Evolutionary conservation across 2,329 filamentous ascomycete genomes (phyloP), one percentile per base, ranked within the genome.

Genomic region (Ophiostoma sp.): DNA sequence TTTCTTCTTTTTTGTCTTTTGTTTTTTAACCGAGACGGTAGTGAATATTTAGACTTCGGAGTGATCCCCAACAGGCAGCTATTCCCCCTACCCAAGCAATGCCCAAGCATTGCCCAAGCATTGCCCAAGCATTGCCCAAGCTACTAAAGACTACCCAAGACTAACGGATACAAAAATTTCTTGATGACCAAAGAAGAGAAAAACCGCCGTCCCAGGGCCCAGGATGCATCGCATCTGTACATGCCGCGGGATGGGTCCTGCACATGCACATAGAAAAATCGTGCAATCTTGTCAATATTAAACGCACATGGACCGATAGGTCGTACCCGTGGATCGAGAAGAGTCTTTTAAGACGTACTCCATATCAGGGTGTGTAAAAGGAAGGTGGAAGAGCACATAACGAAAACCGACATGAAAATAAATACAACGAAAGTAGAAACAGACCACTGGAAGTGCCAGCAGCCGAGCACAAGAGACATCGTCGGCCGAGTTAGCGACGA

Each of bases 21-120:
- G 8, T 41, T 11, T 10, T 41, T 15, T n/a, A n/a, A n/a, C 39
- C 10, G 8, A 48, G 44, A 48, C 13, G 5, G 13, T 2, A 23
- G 52, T 36, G 35, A 48, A 62, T 31, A 31, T 3, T 6, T 17
- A 62, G 27, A 33, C 57, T 33, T 31, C 57, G 57, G 57, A 62
- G 57, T 17, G 27, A 62, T 17, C 57, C 57, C 57, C 23, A 62
- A 62, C 27, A 62, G 57, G 27, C 57, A 33, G 57, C 27, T 62
- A 62, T 27, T 57, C 52, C 52, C n/a, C 23, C 52, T 57, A 27
- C 52, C 60, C 27, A 54, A 54, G 41, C 66, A 39, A n/a, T 36
- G 10, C 35, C 35, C 35, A 36, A 36, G 35, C 35, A 36, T 11
- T 39, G 11, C 44, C 44, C 44, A 48, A 48, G 44, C 44, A 48